Base-by-base conservation (phyloP, 176 grass and related monocot species). In the Thinopyrum elongatum region DNA sequence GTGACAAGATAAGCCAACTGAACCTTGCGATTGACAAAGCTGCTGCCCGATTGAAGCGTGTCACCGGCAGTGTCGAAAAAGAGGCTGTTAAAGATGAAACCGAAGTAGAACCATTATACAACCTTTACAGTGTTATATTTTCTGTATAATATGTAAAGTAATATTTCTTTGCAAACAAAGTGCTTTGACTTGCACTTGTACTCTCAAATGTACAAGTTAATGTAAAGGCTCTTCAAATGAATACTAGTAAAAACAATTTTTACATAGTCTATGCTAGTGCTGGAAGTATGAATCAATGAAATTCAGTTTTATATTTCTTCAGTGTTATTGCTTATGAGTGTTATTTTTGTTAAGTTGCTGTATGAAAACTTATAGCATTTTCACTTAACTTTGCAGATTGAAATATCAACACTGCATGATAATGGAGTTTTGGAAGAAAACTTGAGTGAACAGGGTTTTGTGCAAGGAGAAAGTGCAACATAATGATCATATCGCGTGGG, bases 1-100 rank as follows among this genome's bases (percentile, higher is more conserved):
- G 90, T 3, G 92, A 91, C 69, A 94, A 91, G 89, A 91, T 89
- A 55, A 91, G 72, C 30, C 92, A 91, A 58, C 72, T 94, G 82
- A 94, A 94, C 76, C 53, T 80, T 41, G 89, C 92, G 68, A 94
- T 94, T 31, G 92, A 91, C 72, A 89, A 89, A 61, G 92, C 90
- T 83, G 85, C 92, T 3, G 82, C 77, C 8, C 81, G 87, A 17
- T 26, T 94, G 87, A 94, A 51, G 62, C 86, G 81, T 35, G 89
- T 83, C 12, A 80, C 85, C 22, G 84, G 90, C 74, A 94, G 64
- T 30, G 89, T 25, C 28, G 92, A 87, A 74, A 86, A 62, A 33
- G 87, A 87, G 55, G 55, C 65, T 78, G 10, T 73, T 63, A 71
- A 79, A 78, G 77, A 86, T 22, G 87, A 94, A 78, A 33, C 84